Percentiles rank a stretch among this genome's conserved stretches.
Conservation (phyloP, 345 rosid species). For the Eucalyptus pauciflora region DNA sequence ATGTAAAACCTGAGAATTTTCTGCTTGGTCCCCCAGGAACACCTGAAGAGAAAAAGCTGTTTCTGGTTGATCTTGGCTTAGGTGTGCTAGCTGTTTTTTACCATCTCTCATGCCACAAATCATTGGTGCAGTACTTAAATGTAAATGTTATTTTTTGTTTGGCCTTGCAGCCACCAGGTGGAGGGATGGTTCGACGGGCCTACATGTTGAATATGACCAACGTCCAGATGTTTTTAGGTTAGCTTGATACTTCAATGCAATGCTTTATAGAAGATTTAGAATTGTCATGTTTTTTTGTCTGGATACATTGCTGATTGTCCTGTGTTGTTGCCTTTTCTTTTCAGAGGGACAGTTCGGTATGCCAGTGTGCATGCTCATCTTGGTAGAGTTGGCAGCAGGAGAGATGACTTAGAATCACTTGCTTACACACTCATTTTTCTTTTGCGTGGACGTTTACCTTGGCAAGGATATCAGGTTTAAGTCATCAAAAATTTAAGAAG, state of each 20-base stretch:
- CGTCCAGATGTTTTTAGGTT: conserved; percentile 98
- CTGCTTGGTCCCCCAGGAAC: conserved; percentile 87
- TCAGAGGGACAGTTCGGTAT: conserved; percentile 95
- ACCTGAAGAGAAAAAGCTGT: conserved; percentile 78
- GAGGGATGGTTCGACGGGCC: conserved; percentile 74
- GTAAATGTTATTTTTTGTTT: not conserved
- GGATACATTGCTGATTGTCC: not conserved
- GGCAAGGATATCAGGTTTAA: conserved; percentile 97
- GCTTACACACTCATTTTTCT: conserved; percentile 97
- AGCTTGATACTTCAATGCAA: not conserved
- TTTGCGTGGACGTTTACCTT: conserved; percentile 92
- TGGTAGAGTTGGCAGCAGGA: conserved; percentile 92
- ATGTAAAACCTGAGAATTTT: conserved; percentile 96
- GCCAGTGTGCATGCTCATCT: conserved; percentile 99
- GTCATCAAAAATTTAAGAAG: not conserved
- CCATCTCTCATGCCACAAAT: not conserved
- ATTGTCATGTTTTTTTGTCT: not conserved
- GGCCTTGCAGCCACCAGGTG: conserved; percentile 67
- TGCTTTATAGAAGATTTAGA: not conserved
- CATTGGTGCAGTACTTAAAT: not conserved
- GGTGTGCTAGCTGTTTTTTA: conserved; percentile 24
- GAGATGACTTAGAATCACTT: conserved; percentile 96
- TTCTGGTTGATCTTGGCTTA: conserved; percentile 89
- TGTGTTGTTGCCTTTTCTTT: not conserved
- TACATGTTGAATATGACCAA: conserved; percentile 95